Evolutionary conservation across 179 eudicot genomes (phyloP), one percentile per base, ranked within the genome.

Genomic region (Beta lomatogona): DNA sequence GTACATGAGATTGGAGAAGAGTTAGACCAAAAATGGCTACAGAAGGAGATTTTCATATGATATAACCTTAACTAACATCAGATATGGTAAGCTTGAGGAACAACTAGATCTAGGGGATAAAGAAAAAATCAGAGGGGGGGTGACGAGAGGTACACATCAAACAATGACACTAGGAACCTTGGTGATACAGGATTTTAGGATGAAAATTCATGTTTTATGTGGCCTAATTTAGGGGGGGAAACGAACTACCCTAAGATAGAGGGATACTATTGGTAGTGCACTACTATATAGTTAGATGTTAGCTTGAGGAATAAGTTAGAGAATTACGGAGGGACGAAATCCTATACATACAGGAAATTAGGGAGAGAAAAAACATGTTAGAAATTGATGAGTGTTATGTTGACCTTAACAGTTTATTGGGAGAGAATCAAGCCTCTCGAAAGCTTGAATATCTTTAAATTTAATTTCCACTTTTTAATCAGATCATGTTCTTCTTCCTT

Each of bases 51-150:
- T 71, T 59, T 11, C n/a, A 21, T 44, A 28, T 28, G 31, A 28
- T 28, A 41, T 46, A 13, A 3, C 67, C 67, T 77, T 18, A 28
- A n/a, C 46, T 45, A 65, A 45, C 64, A 80, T 69, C 54, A 78
- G 72, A 78, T 9, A 55, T 77, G 79, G n/a, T 19, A 71, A 77
- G 7, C 48, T 19, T 22, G 36, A 60, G 18, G 21, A 25, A 44
- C 44, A 57, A 21, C 68, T 9, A 15, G 28, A 46, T 70, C 53
- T 3, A 64, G 9, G 44, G 60, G n/a, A 41, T 6, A 15, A 64
- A 58, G 48, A 25, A 52, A 60, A 36, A 48, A 36, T 14, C 6
- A 9, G 19, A 19, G 22, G 63, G 63, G 14, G n/a, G 46, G 1
- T 10, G 45, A 67, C 9, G 46, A 11, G 63, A 58, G n/a, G 21